Evolutionary conservation across 768 basidiomycete genomes (phyloP).

Genomic region (Dioszegia aurantiaca): DNA sequence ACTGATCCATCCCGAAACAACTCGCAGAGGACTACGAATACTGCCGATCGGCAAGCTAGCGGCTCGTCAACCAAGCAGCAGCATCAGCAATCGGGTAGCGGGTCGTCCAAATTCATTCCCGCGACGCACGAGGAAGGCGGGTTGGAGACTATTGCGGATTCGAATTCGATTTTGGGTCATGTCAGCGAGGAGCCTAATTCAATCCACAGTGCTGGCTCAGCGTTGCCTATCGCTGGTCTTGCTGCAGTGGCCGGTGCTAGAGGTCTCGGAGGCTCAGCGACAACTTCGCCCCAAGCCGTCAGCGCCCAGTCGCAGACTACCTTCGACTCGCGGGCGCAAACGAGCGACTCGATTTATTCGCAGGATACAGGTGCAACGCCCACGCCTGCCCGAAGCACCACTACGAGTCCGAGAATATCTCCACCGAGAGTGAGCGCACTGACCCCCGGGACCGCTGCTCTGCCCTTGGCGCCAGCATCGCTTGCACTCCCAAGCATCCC

Average conservation of each 20-base stretch:
- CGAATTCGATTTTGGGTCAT: slow-evolving; percentile 23
- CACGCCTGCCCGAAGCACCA: slow-evolving; percentile 12
- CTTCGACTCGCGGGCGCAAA: slow-evolving; percentile 9
- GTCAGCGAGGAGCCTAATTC: slow-evolving; percentile 35
- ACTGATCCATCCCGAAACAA: slow-evolving; percentile 44
- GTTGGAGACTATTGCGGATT: slow-evolving; percentile 38
- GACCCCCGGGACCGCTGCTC: neutral
- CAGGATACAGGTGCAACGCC: slow-evolving; percentile 33
- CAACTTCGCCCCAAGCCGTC: neutral
- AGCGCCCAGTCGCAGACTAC: slow-evolving; percentile 8
- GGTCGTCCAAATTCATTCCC: slow-evolving; percentile 21
- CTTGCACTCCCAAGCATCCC: neutral
- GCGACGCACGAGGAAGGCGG: slow-evolving; percentile 17
- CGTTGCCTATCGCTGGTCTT: no score
- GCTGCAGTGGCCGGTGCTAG: neutral
- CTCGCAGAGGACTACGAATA: slow-evolving; percentile 33
- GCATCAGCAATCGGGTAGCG: slow-evolving; percentile 27
- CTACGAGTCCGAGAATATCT: neutral
- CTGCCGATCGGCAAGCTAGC: slow-evolving; percentile 19
- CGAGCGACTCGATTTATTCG: slow-evolving; percentile 30
- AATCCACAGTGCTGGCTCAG: no score
- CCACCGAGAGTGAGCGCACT: neutral
- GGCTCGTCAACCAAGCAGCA: slow-evolving; percentile 11
- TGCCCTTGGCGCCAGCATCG: neutral
- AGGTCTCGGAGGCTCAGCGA: neutral